Conservation (phyloP, 768 basidiomycete species). For the Xanthoconium stramineum region DNA sequence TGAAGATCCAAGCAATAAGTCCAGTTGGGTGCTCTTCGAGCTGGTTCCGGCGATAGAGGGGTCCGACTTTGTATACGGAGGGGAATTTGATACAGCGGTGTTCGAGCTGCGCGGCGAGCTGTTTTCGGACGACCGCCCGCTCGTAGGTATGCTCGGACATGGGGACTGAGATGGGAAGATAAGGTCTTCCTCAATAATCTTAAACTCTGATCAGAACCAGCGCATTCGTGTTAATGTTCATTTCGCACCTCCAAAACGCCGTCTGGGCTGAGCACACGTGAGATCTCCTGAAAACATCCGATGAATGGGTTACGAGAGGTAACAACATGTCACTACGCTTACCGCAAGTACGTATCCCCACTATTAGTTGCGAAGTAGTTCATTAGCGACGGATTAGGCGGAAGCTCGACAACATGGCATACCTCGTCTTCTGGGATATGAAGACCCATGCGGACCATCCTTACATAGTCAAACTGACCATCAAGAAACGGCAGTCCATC, state of each 20-base stretch:
- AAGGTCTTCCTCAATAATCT: constrained; percentile 75
- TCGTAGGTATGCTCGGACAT: constrained; percentile 1
- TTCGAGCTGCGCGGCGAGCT: constrained; percentile 28
- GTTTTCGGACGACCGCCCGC: constrained; percentile 17
- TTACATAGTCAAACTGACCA: constrained; percentile 61
- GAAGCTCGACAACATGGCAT: neutral
- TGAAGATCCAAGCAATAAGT: constrained; percentile 15
- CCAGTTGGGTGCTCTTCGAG: constrained; percentile 14
- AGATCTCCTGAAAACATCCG: constrained; percentile 50
- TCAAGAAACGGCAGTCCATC: constrained; percentile 60
- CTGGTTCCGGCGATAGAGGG: constrained; percentile 12
- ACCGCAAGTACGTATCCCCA: constrained; percentile 70
- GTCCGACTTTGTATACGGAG: constrained; percentile 24
- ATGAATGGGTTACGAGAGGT: constrained; percentile 15
- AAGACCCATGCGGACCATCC: constrained; percentile 60
- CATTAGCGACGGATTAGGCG: constrained; percentile 12
- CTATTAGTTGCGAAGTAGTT: constrained; percentile 30
- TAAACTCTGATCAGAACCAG: constrained; percentile 8
- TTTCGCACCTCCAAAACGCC: constrained; percentile 60
- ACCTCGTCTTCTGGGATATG: constrained; percentile 72
- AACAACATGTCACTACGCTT: constrained; percentile 15
- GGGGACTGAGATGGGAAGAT: constrained; percentile 53
- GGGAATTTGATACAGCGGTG: constrained; percentile 22
- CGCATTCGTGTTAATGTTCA: neutral
- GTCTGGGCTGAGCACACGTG: constrained; percentile 60